phyloP scores from a whole-genome alignment of 305 asterid genomes.

The Fraxinus albicans region DNA sequence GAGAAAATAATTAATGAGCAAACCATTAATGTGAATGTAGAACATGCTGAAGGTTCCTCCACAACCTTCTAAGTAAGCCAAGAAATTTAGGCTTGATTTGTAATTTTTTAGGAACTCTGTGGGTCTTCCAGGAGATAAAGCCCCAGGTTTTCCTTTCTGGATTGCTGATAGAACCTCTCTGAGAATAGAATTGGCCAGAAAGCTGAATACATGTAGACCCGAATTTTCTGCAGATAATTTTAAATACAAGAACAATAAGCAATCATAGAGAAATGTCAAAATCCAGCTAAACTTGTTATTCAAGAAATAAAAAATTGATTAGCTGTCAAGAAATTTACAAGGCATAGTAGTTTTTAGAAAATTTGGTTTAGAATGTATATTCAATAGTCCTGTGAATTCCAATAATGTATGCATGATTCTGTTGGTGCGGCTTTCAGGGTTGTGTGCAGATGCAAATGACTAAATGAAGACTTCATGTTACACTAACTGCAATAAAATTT shows the following conservation, averaged over 20 bases:
- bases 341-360: neutral
- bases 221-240: conserved; percentile 69
- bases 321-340: conserved; percentile 14
- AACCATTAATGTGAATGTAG: conserved; percentile 4
- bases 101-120: conserved; percentile 78
- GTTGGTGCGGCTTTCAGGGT: neutral
- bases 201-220: conserved; percentile 94
- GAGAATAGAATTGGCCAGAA: conserved; percentile 89
- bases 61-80: conserved; percentile 86
- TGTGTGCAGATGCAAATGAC: neutral
- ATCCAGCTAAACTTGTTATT: conserved; percentile 1
- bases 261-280: conserved; percentile 13
- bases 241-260: conserved; percentile 28
- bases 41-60: neutral
- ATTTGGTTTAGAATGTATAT: neutral
- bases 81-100: conserved; percentile 81
- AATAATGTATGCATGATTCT: neutral
- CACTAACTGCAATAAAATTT: neutral
- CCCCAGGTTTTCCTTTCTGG: conserved; percentile 89
- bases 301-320: conserved; percentile 12
- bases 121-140: conserved; percentile 98
- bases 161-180: conserved; percentile 87
- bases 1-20: conserved; percentile 12
- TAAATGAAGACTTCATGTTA: neutral
- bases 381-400: neutral